Base-by-base conservation (phyloP, 805 yeast genomes). In the Tetrapisispora nanseiensis region DNA sequence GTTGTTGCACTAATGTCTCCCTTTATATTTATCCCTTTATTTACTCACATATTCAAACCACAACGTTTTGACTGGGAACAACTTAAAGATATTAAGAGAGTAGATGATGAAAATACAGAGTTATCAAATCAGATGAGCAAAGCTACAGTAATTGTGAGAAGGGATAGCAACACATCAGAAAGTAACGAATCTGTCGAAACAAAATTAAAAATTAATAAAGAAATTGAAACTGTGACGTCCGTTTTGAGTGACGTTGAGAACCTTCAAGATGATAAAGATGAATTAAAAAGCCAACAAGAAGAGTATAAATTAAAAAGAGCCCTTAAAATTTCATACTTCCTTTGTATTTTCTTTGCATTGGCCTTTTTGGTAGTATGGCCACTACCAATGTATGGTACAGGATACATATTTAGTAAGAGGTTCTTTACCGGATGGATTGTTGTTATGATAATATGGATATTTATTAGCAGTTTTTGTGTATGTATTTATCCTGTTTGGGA, bases 351-450 rank as follows among this genome's bases (percentile, higher is more conserved):
- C 33, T 69, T 85, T 50, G 77, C 86, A 6, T 51, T 85, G 8
- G 69, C 80, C 37, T 65, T 86, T 39, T 64, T 86, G 26, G 72
- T 87, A 21, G 55, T 86, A 24, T 86, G 94, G 92, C 96, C 96
- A 54, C 83, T 86, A 86, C 95, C 96, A 50, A 81, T 87, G 92
- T 86, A 81, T 60, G 96, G 95, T 26, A 57, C 81, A 4, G 71
- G 74, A 3, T 86, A 86, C 56, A 69, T 86, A 32, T 87, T 86
- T 63, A 76, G 85, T 41, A 79, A 75, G 60, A 63, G 61, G 43
- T 85, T 85, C 65, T 87, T 86, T 63, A 83, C 92, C 6, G 95
- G 95, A 35, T 87, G 95, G 95, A 74, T 87, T 38, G 76, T 72
- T 29, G 94, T 86, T 24, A 78, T 81, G 45, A 76, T 87, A 41